Evolutionary conservation across 2,329 filamentous ascomycete species (phyloP), one percentile per base, ranked within the genome.

Genomic region (Emericellopsis atlantica): DNA sequence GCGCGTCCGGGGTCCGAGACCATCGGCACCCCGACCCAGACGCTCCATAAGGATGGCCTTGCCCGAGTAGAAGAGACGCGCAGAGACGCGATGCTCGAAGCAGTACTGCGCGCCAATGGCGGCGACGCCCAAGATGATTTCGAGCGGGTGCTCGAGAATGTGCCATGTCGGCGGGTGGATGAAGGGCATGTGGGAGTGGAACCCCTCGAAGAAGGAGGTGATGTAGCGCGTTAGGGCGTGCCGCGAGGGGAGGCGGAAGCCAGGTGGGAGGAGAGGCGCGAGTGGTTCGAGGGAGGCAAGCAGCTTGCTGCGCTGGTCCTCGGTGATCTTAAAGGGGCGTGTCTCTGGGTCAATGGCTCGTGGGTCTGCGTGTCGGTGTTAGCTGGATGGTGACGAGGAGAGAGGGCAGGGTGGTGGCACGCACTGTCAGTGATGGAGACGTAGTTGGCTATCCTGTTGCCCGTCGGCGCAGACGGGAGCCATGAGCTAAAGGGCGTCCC

Each of bases 81-180:
- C 55, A 0, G 59, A 59, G 11, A 50, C 54, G 2, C 51, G 53
- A 3, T 55, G 53, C 45, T 63, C 60, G 22, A 62, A 61, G 16
- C 58, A 59, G 40, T 62, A 62, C 45, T 63, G 60, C 0, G 60
- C 58, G 0, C 59, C 59, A 4, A 63, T 49, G 0, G 59, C 51
- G 1, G 54, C 48, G 5, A 63, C 51, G 0, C 52, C 55, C 7
- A 61, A 44, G 0, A 62, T 42, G 1, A 63, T 39, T 29, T 63
- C 60, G 0, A 56, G 42, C 0, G 60, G 51, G 12, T 51, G 48
- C 2, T 60, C 56, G 1, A 47, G 45, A 5, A 61, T 40, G 7
- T 49, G 45, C 54, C 56, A 60, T 1, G 59, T 62, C 1, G 49
- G 57, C 2, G 50, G 43, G 44, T 63, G 60, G 6, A 63, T 58